Evolutionary conservation across 768 basidiomycete species (phyloP), one percentile per base, ranked within the genome.

Genomic region (Kwoniella dejecticola): DNA sequence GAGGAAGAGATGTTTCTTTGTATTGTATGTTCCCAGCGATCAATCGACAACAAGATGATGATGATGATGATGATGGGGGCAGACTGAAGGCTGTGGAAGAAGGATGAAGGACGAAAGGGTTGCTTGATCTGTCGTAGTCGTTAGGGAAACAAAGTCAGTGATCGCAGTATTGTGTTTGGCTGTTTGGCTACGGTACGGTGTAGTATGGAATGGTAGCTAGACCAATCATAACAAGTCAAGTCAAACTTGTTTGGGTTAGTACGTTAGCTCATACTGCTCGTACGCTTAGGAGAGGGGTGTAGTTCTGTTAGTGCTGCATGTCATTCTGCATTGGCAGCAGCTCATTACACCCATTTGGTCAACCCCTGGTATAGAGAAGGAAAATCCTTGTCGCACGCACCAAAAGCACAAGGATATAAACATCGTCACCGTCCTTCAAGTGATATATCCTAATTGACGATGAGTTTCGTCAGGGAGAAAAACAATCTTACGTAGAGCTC

Each of bases 161-260:
- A n/a, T n/a, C n/a, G n/a, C n/a, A n/a, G n/a, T n/a, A n/a, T n/a
- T n/a, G n/a, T n/a, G n/a, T n/a, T n/a, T n/a, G n/a, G n/a, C n/a
- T n/a, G n/a, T n/a, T n/a, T n/a, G n/a, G n/a, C n/a, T n/a, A n/a
- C n/a, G n/a, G n/a, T n/a, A n/a, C n/a, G 30, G 21, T 36, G 26
- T 2, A 17, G 21, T 3, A 15, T 27, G 11, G 12, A 36, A 21
- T 31, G 50, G 29, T 52, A 42, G 11, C 5, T n/a, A 10, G 19
- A 50, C 48, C 48, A 50, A 50, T 50, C 30, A 50, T 50, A 50
- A 50, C 48, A 50, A 50, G 15, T 27, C 23, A 29, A 48, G 26
- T 17, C 15, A 23, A 27, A 50, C 12, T 42, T 42, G 41, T 42
- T 42, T 42, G 41, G 6, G 41, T 42, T 42, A 42, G 41, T 42